phyloP scores from a whole-genome alignment of 495 filamentous ascomycete genomes.

The Hyphodiscus hymeniophilus region DNA sequence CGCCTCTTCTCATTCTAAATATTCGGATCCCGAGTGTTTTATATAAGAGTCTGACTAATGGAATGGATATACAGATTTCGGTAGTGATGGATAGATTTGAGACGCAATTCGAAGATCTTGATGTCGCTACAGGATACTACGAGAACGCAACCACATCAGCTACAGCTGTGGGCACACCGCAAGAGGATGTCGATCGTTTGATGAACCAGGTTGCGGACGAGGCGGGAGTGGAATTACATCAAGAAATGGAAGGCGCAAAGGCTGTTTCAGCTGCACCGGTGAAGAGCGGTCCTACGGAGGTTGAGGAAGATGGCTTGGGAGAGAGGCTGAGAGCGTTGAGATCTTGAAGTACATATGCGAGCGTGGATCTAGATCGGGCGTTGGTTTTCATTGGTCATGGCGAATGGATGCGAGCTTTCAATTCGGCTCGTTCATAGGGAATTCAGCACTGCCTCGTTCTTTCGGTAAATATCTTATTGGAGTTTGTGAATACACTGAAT shows the following conservation, averaged over 20 bases:
- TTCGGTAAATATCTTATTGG: no score
- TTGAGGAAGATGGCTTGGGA: constrained; percentile 55
- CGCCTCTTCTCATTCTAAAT: not conserved
- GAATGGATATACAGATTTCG: constrained; percentile 35
- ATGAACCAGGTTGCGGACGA: constrained; percentile 77
- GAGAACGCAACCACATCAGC: constrained; percentile 70
- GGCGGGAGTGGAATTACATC: constrained; percentile 64
- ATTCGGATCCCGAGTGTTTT: not conserved
- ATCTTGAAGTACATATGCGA: not conserved
- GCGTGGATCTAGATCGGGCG: no score
- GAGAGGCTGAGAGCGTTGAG: constrained; percentile 47
- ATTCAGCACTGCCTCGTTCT: no score
- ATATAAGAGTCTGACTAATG: not conserved
- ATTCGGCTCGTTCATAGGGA: no score
- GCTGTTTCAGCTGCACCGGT: constrained; percentile 43
- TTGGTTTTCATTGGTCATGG: no score
- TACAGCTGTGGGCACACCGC: constrained; percentile 67
- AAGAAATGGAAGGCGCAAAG: constrained; percentile 56
- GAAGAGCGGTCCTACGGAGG: constrained; percentile 45
- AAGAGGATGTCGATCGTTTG: constrained; percentile 75
- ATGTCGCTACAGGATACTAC: constrained; percentile 74
- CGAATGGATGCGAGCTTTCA: no score
- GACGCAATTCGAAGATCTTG: constrained; percentile 76
- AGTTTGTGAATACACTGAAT: no score
- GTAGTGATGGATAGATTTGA: constrained; percentile 71